phyloP scores from a whole-genome alignment of 352 stramenopile species.

The Plasmopara muralis region DNA sequence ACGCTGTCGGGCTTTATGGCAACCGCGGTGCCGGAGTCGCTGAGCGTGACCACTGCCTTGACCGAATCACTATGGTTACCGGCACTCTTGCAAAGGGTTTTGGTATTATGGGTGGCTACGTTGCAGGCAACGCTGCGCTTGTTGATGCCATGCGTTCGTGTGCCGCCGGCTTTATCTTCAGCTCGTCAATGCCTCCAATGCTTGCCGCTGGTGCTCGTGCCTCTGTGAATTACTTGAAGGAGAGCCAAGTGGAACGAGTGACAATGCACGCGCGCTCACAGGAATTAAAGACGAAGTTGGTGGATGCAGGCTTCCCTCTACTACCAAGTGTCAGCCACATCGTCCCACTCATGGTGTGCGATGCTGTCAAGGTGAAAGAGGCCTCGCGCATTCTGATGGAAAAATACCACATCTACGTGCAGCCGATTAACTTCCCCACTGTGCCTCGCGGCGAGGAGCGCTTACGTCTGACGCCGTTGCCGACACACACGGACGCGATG shows the following conservation, averaged over 20 bases:
- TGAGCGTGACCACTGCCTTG: conserved; percentile 80
- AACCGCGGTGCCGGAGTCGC: conserved; percentile 79
- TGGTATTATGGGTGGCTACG: conserved; percentile 89
- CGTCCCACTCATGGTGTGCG: conserved; percentile 83
- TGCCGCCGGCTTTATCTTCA: conserved; percentile 88
- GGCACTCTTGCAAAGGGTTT: conserved; percentile 88
- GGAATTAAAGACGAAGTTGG: conserved; percentile 77
- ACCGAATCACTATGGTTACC: conserved; percentile 87
- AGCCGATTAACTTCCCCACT: conserved; percentile 91
- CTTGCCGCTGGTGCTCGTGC: conserved; percentile 74
- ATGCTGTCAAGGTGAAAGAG: conserved; percentile 85
- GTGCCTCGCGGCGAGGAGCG: conserved; percentile 86
- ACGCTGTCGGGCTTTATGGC: conserved; percentile 86
- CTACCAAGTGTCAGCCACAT: conserved; percentile 86
- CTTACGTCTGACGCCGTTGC: conserved; percentile 80
- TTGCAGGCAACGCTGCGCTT: conserved; percentile 74
- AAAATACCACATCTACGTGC: conserved; percentile 88
- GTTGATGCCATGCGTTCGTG: conserved; percentile 86
- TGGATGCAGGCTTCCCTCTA: conserved; percentile 79
- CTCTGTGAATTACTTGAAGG: conserved; percentile 79
- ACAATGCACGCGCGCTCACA: conserved; percentile 80
- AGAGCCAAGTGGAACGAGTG: conserved; percentile 73
- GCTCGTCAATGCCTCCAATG: conserved; percentile 84
- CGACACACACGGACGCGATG: conserved; percentile 85
- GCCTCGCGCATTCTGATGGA: conserved; percentile 87